A percentile compares a stretch with the other conserved stretches of the same genome.
Evolutionary conservation across 2,329 filamentous ascomycete genomes (phyloP).

Genomic region (Cladosporium austrohemisphaericum): DNA sequence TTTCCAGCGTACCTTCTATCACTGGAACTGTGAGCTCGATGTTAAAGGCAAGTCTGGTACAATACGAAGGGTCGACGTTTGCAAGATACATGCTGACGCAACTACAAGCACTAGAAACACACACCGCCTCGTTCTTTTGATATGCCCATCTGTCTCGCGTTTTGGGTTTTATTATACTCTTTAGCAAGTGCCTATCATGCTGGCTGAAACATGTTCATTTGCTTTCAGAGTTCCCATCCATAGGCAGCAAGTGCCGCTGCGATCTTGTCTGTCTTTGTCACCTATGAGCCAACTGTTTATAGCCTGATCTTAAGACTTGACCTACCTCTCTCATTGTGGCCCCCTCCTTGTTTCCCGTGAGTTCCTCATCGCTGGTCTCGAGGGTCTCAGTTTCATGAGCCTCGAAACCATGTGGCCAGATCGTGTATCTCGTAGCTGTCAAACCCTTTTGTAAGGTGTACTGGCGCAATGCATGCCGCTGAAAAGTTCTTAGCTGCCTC

Average conservation of each 20-base stretch:
- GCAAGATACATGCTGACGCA: too few species aligned
- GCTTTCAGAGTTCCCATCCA: neutral
- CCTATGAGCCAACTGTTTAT: neutral
- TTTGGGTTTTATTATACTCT: too few species aligned
- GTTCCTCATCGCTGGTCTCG: neutral
- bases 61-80: too few species aligned
- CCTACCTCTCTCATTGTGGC: neutral
- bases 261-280: neutral
- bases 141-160: too few species aligned
- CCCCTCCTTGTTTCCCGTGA: neutral
- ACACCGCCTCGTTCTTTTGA: too few species aligned
- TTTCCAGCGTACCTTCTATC: too few species aligned
- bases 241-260: neutral
- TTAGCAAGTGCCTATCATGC: too few species aligned
- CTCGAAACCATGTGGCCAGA: neutral
- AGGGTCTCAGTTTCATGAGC: neutral
- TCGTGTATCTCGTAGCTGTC: neutral
- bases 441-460: neutral
- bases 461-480: neutral
- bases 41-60: too few species aligned
- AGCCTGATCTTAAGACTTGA: neutral
- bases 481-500: neutral
- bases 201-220: neutral
- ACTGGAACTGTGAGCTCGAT: too few species aligned
- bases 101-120: too few species aligned